Base-by-base conservation (phyloP, 1,284 basidiomycete genomes). In the Baeospora myosura region DNA sequence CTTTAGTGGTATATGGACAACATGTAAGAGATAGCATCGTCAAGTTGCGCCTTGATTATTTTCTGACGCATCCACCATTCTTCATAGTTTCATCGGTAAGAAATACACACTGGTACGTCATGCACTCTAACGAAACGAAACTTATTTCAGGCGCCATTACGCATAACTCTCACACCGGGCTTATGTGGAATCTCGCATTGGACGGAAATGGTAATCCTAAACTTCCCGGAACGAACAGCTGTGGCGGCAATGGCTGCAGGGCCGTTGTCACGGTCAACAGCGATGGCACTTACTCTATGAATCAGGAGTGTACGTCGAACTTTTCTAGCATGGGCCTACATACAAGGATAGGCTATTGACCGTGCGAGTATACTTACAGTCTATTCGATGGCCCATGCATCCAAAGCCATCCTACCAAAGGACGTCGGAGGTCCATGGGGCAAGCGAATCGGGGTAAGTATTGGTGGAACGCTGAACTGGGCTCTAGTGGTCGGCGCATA, bases 151-250 rank as follows among this genome's bases (percentile, higher is more conserved):
- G 73, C 16, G 58, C 69, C 8, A 49, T 71, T 8, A 56, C 62
- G 43, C 66, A 76, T 45, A 69, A 68, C 35, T 58, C 76, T 5
- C 68, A 66, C 40, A 58, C 66, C 25, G 81, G 64, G 0, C 58
- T 83, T n/a, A 81, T 83, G 78, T 87, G 82, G 82, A 82, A 81
- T 50, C 61, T 85, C 38, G 82, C 78, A 2, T 65, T 82, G 6
- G 76, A 84, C 43, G 64, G 72, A 0, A 69, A 60, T 22, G 81
- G 84, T 0, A 61, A 75, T 18, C 82, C 83, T 0, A 72, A 72
- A 50, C 64, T 81, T 2, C 80, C 84, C 0, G 77, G 80, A 0
- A 73, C 78, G 1, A 64, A 66, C 38, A 83, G 78, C 49, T 85
- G 81, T 46, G 65, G 66, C 5, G 71, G 70, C 2, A 53, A 65